Base-by-base conservation (phyloP, 2,329 filamentous ascomycete genomes). In the Periconia sp. region DNA sequence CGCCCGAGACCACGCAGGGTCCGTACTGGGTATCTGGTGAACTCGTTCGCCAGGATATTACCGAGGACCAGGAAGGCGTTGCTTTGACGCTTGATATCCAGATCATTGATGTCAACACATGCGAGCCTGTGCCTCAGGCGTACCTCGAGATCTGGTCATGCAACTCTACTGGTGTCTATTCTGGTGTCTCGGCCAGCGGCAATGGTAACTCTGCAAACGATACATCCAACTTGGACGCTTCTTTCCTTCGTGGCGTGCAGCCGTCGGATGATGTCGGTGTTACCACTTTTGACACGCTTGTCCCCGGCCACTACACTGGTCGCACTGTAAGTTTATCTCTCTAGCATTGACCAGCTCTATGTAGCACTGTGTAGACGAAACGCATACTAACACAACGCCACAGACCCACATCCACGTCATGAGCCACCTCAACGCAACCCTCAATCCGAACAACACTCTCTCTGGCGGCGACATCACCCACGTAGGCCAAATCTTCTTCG, bases 401-500 rank as follows among this genome's bases (percentile, higher is more conserved):
- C n/a, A n/a, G n/a, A n/a, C 66, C 10, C 74, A 78, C 51, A 70
- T 73, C 43, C 74, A 77, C 61, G 57, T 66, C 40, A 47, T 67
- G 52, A 56, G 69, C 8, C 67, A 70, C 39, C 51, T 65, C 41
- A 61, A 66, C 43, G 58, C 54, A 12, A 68, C 64, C 39, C 42
- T 73, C 4, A 67, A 73, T 29, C 47, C 68, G 33, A 82, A 78
- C 57, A 78, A 77, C 37, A 79, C 79, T 35, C 70, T 80, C 47
- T 64, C 69, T 19, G 78, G 73, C 47, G 71, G 73, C 5, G 69
- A 65, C 32, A 73, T 80, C 40, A 75, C 78, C 18, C 82, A 87
- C 69, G 75, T 86, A 31, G 83, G 83, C 13, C 84, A 87, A 61
- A 56, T 83, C 33, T 87, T 83, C 75, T 86, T 83, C 48, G 82